Base-by-base conservation (phyloP, 2,329 filamentous ascomycete species). In the Botrytis fabae region DNA sequence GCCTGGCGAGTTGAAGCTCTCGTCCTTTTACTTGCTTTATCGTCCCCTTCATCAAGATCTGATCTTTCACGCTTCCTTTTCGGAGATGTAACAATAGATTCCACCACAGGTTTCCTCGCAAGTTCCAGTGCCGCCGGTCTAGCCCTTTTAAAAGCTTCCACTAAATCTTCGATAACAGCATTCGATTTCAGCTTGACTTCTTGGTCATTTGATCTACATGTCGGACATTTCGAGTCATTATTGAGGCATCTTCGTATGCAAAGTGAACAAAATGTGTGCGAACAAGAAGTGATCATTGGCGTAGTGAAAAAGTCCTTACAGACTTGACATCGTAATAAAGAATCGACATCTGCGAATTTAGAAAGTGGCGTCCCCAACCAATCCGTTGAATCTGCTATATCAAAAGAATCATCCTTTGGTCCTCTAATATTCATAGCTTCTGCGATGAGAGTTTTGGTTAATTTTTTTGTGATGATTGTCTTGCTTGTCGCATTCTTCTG, bases 221-320 rank as follows among this genome's bases (percentile, higher is more conserved):
- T 86, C 0, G 96, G 96, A 78, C 96, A 99, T 82, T 92, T 94
- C 14, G 94, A 93, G 77, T 98, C 94, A 46, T 89, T 87, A 2
- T 91, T 91, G 0, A 99, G 86, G 74, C 93, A 94, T 75, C 95
- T 88, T 44, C 96, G 92, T 81, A 99, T 98, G 82, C 96, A 99
- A 71, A 97, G 85, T 10, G 95, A 98, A 85, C 96, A 99, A 80
- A 99, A 99, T 0, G 96, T 98, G 81, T 99, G 96, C 71, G 90
- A 92, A 84, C 96, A 99, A 1, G 93, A 93, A 0, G 96, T 99
- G 75, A 98, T 91, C 89, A 99, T 96, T 0, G 96, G 96, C 69
- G 94, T 97, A 75, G 90, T 90, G 84, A 93, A 98, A 83, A 98
- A 97, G 82, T 99, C 97, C 81, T 98, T 98, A 88, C 96, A 99